phyloP scores from a whole-genome alignment of 208 protist genomes.

The Tritrichomonas musculus region DNA sequence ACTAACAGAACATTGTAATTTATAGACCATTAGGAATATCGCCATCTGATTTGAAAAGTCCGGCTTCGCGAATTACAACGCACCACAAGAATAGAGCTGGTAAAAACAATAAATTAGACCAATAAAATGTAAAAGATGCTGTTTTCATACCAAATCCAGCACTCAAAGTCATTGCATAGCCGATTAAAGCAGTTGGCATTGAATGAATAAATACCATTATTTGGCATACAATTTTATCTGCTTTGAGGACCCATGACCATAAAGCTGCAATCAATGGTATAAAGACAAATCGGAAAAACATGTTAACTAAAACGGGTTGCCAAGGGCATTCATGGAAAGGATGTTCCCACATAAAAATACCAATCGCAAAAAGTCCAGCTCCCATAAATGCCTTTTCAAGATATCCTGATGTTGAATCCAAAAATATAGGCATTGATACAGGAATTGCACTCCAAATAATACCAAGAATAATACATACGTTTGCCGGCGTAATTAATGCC shows the following conservation, averaged over 20 bases:
- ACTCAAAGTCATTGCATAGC: not conserved
- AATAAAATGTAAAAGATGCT: not conserved
- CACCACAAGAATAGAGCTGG: not conserved
- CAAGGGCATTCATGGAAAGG: not conserved
- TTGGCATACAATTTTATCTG: not conserved
- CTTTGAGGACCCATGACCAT: not conserved
- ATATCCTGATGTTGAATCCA: not conserved
- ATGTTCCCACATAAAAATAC: not conserved
- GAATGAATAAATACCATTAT: not conserved
- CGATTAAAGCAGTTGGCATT: not conserved
- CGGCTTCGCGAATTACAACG: not conserved
- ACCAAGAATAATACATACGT: not conserved
- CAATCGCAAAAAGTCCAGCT: not conserved
- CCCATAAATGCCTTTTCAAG: not conserved
- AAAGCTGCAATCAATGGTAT: not conserved
- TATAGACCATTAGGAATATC: too few species aligned
- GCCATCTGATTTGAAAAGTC: too few species aligned
- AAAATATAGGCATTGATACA: not conserved
- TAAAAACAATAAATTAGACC: not conserved
- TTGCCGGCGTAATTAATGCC: not conserved
- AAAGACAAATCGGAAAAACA: not conserved
- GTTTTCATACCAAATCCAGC: not conserved
- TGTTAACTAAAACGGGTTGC: not conserved
- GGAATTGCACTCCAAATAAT: not conserved
- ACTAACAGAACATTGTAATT: too few species aligned